Evolutionary conservation across 768 basidiomycete species (phyloP).

Genomic region (Leucocoprinus birnbaumii): DNA sequence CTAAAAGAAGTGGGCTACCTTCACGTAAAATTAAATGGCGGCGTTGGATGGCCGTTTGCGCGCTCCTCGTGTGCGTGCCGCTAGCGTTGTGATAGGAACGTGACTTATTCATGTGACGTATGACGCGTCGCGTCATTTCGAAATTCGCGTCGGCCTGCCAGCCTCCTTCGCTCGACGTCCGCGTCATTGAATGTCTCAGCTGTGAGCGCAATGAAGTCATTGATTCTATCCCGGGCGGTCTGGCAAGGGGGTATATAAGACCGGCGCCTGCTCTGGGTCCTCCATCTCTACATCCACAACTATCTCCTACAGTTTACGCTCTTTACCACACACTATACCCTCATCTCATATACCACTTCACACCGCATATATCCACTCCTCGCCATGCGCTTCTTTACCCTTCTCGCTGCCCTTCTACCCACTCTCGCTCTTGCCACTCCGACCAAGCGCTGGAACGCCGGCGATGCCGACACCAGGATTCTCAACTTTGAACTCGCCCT

Average conservation of each 20-base stretch:
- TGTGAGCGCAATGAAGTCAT: not conserved
- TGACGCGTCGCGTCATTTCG: not conserved
- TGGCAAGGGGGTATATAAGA: not conserved
- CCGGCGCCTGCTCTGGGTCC: not conserved
- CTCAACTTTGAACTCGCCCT: slow-evolving; percentile 44
- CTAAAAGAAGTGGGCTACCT: no score
- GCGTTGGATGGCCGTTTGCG: not conserved
- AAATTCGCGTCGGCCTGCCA: no score
- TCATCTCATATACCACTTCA: not conserved
- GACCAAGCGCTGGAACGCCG: not conserved
- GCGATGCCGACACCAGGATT: slow-evolving; percentile 18
- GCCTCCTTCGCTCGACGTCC: no score
- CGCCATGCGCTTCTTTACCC: slow-evolving; percentile 3
- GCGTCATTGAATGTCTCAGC: no score
- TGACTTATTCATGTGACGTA: not conserved
- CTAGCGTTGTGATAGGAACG: no score
- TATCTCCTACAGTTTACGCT: slow-evolving; percentile 4
- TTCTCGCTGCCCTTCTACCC: not conserved
- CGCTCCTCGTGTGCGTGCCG: no score
- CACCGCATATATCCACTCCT: not conserved
- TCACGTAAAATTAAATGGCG: no score
- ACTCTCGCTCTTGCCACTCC: not conserved
- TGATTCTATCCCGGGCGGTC: not conserved
- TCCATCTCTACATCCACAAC: not conserved
- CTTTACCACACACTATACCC: not conserved